Evolutionary conservation across 345 rosid genomes (phyloP).

Genomic region (Eucalyptus cladocalyx): DNA sequence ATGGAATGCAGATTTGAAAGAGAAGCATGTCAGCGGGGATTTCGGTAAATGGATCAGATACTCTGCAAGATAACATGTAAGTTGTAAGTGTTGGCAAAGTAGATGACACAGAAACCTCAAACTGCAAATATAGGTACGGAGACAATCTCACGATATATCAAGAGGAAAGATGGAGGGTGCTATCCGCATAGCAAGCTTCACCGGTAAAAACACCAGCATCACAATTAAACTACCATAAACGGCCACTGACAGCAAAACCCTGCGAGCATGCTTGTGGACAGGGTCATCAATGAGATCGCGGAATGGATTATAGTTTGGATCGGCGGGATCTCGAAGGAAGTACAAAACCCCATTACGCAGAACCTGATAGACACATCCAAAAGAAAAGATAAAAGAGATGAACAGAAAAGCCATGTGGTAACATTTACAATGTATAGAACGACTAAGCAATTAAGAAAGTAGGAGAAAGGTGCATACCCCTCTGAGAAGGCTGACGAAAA

Average conservation of each 20-base stretch:
- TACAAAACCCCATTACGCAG: slow-evolving; percentile 89
- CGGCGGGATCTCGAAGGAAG: slow-evolving; percentile 97
- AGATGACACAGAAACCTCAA: background rate
- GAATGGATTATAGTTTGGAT: slow-evolving; percentile 97
- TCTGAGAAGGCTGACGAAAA: slow-evolving; percentile 96
- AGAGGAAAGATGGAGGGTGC: slow-evolving; percentile 87
- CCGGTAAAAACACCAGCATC: slow-evolving; percentile 96
- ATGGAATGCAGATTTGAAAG: slow-evolving; percentile 96
- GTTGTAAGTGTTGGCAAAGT: background rate
- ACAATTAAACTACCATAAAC: slow-evolving; percentile 97
- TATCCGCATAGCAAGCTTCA: slow-evolving; percentile 88
- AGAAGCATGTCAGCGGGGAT: slow-evolving; percentile 98
- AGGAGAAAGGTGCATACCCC: slow-evolving; percentile 47
- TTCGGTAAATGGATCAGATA: slow-evolving; percentile 97
- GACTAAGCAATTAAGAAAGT: background rate
- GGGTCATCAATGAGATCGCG: slow-evolving; percentile 99
- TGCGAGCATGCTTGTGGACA: slow-evolving; percentile 93
- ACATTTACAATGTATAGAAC: background rate
- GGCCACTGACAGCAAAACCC: slow-evolving; percentile 84
- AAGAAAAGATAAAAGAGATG: background rate
- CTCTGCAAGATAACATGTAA: slow-evolving; percentile 32
- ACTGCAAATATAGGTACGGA: background rate
- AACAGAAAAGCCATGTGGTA: background rate
- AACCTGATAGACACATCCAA: slow-evolving; percentile 39
- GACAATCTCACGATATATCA: slow-evolving; percentile 74